These are phyloP conservation scores for Paramecium octaurelia DNA, from an alignment of 73 alveolate species.

Conservation along the genomic window DNA sequence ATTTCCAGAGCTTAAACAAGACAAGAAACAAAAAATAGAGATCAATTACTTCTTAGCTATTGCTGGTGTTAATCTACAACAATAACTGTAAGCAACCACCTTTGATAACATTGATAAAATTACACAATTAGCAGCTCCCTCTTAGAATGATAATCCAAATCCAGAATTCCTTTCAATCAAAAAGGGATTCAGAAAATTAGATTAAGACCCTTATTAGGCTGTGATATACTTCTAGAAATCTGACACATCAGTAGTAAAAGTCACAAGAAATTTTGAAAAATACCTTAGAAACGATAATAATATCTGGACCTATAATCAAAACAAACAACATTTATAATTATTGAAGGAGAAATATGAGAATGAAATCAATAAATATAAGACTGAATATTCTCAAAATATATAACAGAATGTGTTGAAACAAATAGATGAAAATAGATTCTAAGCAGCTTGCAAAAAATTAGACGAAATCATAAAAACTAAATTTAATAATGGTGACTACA, in stretches of 20 bases:
- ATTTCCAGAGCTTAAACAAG: neutral
- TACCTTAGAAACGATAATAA: neutral
- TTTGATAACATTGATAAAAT: neutral
- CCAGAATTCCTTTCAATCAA: conserved; percentile 5
- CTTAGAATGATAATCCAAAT: neutral
- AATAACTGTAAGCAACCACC: neutral
- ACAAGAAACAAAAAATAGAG: neutral
- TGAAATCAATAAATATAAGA: neutral
- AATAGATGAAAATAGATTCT: conserved; percentile 16
- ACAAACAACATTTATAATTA: neutral
- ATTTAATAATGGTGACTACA: neutral
- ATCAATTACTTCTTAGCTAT: neutral
- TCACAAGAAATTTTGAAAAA: neutral
- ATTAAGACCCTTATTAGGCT: neutral
- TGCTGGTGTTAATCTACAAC: neutral
- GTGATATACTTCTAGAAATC: neutral
- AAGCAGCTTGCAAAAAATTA: neutral
- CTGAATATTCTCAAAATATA: neutral
- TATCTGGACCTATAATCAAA: neutral
- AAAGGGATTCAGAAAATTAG: conserved; percentile 25
- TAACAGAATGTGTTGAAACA: neutral
- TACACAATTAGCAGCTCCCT: conserved; percentile 13
- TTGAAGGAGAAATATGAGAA: neutral
- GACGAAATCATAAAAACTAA: neutral
- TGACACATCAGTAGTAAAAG: neutral